These are phyloP conservation scores for Eucalyptus viminalis DNA, from an alignment of 345 rosid species.

Conservation along the genomic window DNA sequence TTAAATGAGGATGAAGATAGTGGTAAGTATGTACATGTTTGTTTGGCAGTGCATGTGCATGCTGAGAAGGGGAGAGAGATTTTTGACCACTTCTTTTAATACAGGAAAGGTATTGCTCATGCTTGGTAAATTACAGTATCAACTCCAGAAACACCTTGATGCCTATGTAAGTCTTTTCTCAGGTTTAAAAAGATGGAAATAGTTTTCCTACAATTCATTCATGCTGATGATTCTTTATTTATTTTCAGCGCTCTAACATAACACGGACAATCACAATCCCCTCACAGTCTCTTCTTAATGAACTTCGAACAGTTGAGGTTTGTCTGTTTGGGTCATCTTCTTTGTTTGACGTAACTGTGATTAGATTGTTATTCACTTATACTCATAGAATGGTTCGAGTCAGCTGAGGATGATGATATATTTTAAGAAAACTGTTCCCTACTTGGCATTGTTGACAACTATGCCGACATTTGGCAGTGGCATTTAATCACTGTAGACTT, in stretches of 20 bases:
- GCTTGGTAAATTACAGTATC: conserved; percentile 88
- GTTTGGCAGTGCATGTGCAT: background rate
- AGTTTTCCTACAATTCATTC: background rate
- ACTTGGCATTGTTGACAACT: background rate
- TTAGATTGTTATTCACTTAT: background rate
- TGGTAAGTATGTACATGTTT: conserved; percentile 33
- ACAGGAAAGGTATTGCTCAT: conserved; percentile 68
- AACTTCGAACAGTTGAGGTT: conserved; percentile 96
- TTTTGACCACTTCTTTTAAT: background rate
- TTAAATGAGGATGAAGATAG: conserved; percentile 79
- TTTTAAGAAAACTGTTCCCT: background rate
- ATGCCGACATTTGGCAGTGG: background rate
- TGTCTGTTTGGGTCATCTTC: conserved; percentile 11
- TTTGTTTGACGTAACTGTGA: background rate
- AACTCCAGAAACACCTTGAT: conserved; percentile 79
- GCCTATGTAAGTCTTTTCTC: conserved; percentile 56
- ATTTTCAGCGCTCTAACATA: conserved; percentile 79
- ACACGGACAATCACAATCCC: conserved; percentile 76
- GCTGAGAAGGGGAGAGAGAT: background rate
- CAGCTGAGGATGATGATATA: background rate
- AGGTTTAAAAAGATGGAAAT: background rate
- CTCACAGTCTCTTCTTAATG: conserved; percentile 92
- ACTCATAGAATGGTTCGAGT: background rate
- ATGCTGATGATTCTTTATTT: background rate
- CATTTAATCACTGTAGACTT: background rate